Base-by-base conservation (phyloP, 306 rosid genomes). In the Vachellia collinsii region DNA sequence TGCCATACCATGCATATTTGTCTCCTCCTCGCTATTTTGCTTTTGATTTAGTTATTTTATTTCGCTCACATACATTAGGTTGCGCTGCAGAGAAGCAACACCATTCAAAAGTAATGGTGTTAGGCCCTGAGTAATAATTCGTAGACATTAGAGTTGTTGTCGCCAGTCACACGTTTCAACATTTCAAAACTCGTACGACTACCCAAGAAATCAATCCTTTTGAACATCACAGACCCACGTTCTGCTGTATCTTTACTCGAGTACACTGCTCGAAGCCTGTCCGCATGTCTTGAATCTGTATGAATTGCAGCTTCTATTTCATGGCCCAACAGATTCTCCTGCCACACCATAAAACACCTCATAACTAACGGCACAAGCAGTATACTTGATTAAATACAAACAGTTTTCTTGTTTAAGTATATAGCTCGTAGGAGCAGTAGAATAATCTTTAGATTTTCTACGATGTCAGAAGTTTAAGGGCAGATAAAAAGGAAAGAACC, bases 241-340 rank as follows among this genome's bases (percentile, higher is more conserved):
- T 88, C 90, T 41, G 67, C 70, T 34, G 94, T 86, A 85, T 92
- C 98, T 86, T 79, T 89, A 85, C 97, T 82, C 1, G 86, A 81
- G 82, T 92, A 93, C 72, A 85, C 88, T 16, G 94, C 78, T 88
- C 99, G 88, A 58, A 96, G 97, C 76, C 92, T 86, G 78, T 93
- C 99, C 0, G 92, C 99, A 3, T 93, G 98, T 84, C 93, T 90
- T 4, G 99, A 96, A 88, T 96, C 99, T 0, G 92, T 88, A 82
- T 93, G 98, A 78, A 93, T 93, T 75, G 97, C 97, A 80, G 87
- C 91, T 77, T 90, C 97, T 83, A 90, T 80, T 91, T 96, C 99
- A 7, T 85, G 85, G 77, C 62, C 79, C 47, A 98, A 86, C 97
- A 96, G 79, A 84, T 88, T 90, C 87, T 93, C 99, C 99, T 96